phyloP scores from a whole-genome alignment of 257 asterid genomes.

The Forsythia suspensa region DNA sequence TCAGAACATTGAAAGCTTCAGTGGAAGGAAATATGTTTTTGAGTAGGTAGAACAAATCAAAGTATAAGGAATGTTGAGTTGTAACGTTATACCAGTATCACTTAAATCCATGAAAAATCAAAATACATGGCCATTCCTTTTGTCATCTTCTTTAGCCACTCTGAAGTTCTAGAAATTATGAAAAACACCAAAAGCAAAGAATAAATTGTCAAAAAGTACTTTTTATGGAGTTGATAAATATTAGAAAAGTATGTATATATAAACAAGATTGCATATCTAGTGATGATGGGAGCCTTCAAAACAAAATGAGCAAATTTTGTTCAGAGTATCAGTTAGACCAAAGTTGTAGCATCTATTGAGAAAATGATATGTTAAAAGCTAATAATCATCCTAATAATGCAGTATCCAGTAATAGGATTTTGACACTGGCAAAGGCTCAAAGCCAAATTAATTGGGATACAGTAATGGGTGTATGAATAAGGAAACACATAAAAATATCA shows the following conservation, averaged over 20 bases:
- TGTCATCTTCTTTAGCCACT: conserved; percentile 91
- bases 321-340: neutral
- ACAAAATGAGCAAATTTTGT: neutral
- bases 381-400: neutral
- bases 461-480: neutral
- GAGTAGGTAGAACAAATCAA: conserved; percentile 1
- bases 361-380: neutral
- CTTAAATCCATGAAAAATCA: conserved; percentile 96
- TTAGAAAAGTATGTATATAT: neutral
- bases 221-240: neutral
- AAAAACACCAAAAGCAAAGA: neutral
- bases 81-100: conserved; percentile 69
- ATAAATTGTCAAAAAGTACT: neutral
- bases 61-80: neutral
- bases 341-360: neutral
- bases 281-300: neutral
- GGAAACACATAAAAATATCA: neutral
- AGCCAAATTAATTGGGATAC: neutral
- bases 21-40: conserved; percentile 14
- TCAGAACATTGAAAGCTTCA: neutral
- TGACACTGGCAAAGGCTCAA: neutral
- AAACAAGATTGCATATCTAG: neutral
- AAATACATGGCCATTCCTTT: conserved; percentile 87
- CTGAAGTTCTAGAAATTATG: conserved; percentile 60
- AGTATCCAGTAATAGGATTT: neutral